Percentiles rank a stretch among this genome's conserved stretches.
Conservation (phyloP, 345 rosid genomes). For the Psidium friedrichsthalianum region DNA sequence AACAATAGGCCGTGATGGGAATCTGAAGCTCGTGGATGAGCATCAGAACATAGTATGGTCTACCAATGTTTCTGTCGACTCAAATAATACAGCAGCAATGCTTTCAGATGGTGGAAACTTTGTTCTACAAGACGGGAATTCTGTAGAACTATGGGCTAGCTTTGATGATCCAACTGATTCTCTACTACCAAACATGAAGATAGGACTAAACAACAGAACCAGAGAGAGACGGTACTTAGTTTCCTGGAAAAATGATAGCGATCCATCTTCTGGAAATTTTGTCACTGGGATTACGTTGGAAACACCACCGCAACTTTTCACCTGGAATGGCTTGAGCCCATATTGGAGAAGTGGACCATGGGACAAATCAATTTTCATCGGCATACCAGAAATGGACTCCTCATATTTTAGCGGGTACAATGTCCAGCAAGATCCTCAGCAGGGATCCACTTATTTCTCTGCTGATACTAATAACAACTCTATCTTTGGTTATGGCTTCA, state of each 20-base stretch:
- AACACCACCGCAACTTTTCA: slow-evolving; percentile 15
- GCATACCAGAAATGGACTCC: background rate
- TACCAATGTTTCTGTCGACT: background rate
- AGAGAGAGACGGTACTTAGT: background rate
- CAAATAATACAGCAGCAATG: background rate
- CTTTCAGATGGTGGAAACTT: slow-evolving; percentile 24
- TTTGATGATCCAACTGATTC: slow-evolving; percentile 24
- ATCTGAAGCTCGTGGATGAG: slow-evolving; percentile 9
- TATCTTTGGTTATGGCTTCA: slow-evolving; percentile 6
- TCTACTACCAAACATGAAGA: slow-evolving; percentile 19
- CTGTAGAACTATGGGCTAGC: slow-evolving; percentile 20
- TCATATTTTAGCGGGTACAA: background rate
- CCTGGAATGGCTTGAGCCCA: background rate
- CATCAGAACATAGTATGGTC: slow-evolving; percentile 9
- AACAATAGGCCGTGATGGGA: slow-evolving; percentile 1
- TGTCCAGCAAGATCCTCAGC: no score
- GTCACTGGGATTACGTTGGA: no score
- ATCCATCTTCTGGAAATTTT: no score
- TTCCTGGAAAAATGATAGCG: no score
- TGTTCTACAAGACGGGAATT: background rate
- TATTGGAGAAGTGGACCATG: background rate
- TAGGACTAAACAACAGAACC: slow-evolving; percentile 10
- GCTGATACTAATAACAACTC: slow-evolving; percentile 5
- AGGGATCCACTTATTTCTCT: background rate
- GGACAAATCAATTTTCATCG: background rate